These are phyloP conservation scores for Flaveria brownii DNA, from an alignment of 129 eudicot genomes.

Conservation along the genomic window DNA sequence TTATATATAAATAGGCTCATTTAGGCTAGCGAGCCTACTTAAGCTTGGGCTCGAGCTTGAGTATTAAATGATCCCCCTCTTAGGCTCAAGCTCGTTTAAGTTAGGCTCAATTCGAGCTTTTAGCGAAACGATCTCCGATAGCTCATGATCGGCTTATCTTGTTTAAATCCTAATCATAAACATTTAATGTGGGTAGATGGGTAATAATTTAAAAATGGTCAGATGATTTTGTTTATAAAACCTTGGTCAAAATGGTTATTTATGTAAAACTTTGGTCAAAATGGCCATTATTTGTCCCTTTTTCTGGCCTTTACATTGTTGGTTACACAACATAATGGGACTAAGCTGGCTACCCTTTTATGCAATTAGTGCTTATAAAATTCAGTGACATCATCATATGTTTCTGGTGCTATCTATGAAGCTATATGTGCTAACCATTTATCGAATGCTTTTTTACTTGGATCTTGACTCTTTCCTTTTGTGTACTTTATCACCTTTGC, in stretches of 20 bases:
- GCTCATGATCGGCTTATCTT: too few species aligned
- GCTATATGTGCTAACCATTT: neutral
- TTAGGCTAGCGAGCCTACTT: too few species aligned
- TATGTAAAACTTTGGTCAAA: neutral
- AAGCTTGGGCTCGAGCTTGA: too few species aligned
- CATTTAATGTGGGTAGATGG: too few species aligned
- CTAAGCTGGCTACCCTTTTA: neutral
- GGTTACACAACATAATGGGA: neutral
- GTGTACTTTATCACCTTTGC: constrained; percentile 39
- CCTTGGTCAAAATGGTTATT: neutral
- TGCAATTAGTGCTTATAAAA: neutral
- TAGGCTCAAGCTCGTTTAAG: neutral
- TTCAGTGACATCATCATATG: constrained; percentile 1
- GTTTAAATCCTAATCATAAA: too few species aligned
- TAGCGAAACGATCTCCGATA: too few species aligned
- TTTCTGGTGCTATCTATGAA: constrained; percentile 1
- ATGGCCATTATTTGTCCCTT: neutral
- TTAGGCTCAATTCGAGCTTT: too few species aligned
- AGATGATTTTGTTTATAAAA: neutral
- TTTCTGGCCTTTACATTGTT: neutral
- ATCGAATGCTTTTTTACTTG: neutral
- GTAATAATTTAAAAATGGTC: neutral
- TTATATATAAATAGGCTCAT: too few species aligned
- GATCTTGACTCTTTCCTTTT: constrained; percentile 16
- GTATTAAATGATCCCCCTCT: too few species aligned